Evolutionary conservation across 352 stramenopile genomes (phyloP), one percentile per base, ranked within the genome.

Genomic region (Phytophthora pinifolia): DNA sequence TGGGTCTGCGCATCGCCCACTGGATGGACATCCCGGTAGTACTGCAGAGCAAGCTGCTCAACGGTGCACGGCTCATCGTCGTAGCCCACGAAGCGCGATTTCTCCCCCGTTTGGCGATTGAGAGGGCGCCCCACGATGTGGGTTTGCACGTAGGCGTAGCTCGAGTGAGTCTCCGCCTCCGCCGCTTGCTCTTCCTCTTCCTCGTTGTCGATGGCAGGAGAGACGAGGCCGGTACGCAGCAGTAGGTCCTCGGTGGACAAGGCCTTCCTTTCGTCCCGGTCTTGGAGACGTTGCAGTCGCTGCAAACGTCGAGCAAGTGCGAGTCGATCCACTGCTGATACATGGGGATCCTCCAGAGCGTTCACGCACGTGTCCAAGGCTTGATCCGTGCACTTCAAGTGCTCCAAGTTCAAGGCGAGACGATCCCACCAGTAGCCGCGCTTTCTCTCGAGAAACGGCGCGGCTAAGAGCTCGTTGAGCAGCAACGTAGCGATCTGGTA

Each of bases 51-150:
- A 36, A 96, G 72, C 45, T 90, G 77, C 47, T 96, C 88, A 5
- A 96, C 88, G 5, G 73, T 86, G 34, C 84, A 95, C 6, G 79
- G 79, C 33, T 91, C 83, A 43, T 95, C 84, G 25, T 93, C 87
- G 54, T 91, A 96, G 9, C 87, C 87, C 27, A 96, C 79, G 31
- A 96, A 96, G 1, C 84, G 71, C 13, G 83, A 95, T 34, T 94
- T 94, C 38, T 89, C 74, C 1, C 81, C 83, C 6, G 67, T 89
- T 51, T 74, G 65, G 7, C 83, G 81, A 64, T 92, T 94, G 13
- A 92, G 59, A 15, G 84, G 84, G 36, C 84, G 67, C 3, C 80
- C 84, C 1, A 90, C 53, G 22, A 94, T 88, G 34, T 76, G 69
- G 7, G 70, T 65, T 32, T 75, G 51, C 3, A 36, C 48, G 22